Conservation (phyloP, 2,329 filamentous ascomycete species). For the Plectosphaerella cucumerina region DNA sequence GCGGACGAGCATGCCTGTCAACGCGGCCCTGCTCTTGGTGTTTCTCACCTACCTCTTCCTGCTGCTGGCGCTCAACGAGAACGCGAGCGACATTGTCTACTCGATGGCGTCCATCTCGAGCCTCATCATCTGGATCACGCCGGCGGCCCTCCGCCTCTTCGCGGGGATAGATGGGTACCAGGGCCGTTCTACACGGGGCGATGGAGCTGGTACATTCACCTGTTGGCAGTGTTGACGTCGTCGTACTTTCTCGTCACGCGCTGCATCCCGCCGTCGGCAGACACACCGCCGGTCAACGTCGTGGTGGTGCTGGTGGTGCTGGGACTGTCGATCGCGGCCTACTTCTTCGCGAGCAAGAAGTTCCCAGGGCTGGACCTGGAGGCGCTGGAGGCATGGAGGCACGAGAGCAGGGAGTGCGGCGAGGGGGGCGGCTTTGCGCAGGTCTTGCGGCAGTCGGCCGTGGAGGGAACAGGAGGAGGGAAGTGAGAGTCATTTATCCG, state of each 20-base stretch:
- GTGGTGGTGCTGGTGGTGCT: neutral
- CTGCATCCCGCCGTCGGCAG: neutral
- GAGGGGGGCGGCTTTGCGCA: neutral
- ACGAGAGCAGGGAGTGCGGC: neutral
- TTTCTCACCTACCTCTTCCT: neutral
- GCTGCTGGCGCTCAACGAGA: neutral
- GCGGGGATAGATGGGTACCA: neutral
- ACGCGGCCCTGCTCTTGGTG: neutral
- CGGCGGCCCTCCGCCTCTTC: neutral
- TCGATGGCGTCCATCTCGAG: neutral
- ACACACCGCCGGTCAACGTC: neutral
- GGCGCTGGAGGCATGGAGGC: neutral
- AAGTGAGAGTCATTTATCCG: no score
- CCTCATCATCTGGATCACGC: neutral
- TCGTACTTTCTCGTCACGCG: neutral
- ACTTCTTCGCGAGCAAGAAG: neutral
- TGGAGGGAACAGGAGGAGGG: constrained; percentile 1
- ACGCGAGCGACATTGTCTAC: neutral
- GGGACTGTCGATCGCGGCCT: neutral
- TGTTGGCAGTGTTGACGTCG: neutral
- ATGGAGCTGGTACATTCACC: neutral
- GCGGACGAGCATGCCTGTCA: neutral
- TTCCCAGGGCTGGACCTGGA: neutral
- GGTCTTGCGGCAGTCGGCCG: neutral
- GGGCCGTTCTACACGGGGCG: neutral